These are phyloP conservation scores for Kwoniella dejecticola DNA, from an alignment of 768 basidiomycete genomes.

Conservation along the genomic window DNA sequence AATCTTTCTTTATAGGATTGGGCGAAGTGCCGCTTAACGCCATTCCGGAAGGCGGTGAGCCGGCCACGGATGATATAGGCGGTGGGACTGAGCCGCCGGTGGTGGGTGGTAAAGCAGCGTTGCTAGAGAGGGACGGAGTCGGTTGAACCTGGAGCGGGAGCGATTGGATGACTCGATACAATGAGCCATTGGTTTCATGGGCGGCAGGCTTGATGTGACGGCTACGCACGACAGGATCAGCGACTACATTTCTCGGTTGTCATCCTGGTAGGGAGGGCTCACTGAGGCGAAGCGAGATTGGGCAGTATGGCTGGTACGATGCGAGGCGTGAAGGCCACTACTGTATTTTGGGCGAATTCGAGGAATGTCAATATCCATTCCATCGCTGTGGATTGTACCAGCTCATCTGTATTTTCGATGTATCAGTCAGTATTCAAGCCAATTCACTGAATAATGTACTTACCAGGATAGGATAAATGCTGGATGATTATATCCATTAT, in stretches of 20 bases:
- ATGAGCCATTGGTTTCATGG: conserved; percentile 77
- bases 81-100: conserved; percentile 30
- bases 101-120: conserved; percentile 6
- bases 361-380: conserved; percentile 91
- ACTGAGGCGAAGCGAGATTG: conserved; percentile 68
- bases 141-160: conserved; percentile 69
- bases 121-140: conserved; percentile 21
- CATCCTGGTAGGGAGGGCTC: background rate
- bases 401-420: conserved; percentile 67
- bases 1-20: conserved; percentile 34
- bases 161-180: conserved; percentile 80
- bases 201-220: conserved; percentile 86
- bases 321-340: conserved; percentile 90
- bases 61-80: conserved; percentile 29
- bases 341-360: conserved; percentile 81
- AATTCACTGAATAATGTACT: conserved; percentile 48
- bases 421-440: background rate
- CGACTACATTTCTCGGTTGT: background rate
- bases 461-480: conserved; percentile 77
- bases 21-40: conserved; percentile 26
- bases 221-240: conserved; percentile 25
- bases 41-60: conserved; percentile 34
- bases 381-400: conserved; percentile 91
- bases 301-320: conserved; percentile 90
- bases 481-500: conserved; percentile 90